Conservation (phyloP, 352 stramenopile genomes). For the Phytophthora cactorum region DNA sequence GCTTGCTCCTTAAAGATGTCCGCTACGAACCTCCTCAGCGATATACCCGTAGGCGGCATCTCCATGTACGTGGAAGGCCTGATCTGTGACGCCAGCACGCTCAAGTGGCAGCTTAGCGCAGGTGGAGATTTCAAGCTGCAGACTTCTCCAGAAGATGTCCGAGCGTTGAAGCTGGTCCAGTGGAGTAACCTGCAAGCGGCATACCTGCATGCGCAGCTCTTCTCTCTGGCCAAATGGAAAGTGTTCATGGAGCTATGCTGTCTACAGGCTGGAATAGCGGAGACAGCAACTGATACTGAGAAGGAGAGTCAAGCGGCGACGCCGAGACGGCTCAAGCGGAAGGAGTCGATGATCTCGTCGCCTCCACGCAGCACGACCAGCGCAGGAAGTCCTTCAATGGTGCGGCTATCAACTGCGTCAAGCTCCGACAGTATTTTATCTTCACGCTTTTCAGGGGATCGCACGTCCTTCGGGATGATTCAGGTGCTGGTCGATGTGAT, state of each 20-base stretch:
- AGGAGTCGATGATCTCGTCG: conserved; percentile 79
- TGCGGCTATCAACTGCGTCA: conserved; percentile 9
- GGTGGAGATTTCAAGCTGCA: conserved; percentile 30
- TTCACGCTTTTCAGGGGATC: conserved; percentile 64
- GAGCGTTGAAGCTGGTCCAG: conserved; percentile 46
- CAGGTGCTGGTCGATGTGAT: conserved; percentile 67
- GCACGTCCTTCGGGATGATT: conserved; percentile 75
- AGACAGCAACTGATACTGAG: conserved; percentile 12
- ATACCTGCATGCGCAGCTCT: conserved; percentile 60
- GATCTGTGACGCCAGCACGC: conserved; percentile 29
- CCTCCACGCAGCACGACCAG: conserved; percentile 33
- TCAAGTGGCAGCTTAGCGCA: conserved; percentile 43
- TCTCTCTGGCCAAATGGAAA: conserved; percentile 64
- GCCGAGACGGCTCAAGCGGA: conserved; percentile 46
- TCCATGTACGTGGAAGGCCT: conserved; percentile 41
- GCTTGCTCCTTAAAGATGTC: conserved; percentile 17
- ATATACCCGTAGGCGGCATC: conserved; percentile 21
- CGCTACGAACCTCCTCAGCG: conserved; percentile 14
- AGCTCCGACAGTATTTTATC: conserved; percentile 19
- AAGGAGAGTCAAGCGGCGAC: conserved; percentile 9
- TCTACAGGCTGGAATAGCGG: conserved; percentile 37
- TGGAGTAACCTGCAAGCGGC: conserved; percentile 63
- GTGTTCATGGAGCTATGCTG: conserved; percentile 78
- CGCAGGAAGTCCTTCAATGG: conserved; percentile 11
- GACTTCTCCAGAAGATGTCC: conserved; percentile 36